Conservation (phyloP, 2,329 filamentous ascomycete species). For the Teratosphaeria nubilosa region DNA sequence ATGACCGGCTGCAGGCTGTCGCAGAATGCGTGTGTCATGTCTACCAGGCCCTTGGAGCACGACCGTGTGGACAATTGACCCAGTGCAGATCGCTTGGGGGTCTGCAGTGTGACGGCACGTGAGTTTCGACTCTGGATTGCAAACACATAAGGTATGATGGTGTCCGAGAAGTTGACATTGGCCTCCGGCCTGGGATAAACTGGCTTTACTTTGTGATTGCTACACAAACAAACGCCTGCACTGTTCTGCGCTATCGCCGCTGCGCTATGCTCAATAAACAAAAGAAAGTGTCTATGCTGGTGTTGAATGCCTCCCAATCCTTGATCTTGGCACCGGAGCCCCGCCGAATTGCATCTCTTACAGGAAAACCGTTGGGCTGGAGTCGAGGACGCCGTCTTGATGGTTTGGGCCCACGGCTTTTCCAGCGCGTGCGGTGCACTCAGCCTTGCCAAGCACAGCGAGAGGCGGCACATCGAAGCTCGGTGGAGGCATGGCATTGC, state of each 20-base stretch:
- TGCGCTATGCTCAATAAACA: neutral
- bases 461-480: no score
- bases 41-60: neutral
- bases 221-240: neutral
- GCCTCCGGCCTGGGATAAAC: neutral
- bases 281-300: neutral
- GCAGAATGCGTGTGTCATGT: neutral
- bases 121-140: neutral
- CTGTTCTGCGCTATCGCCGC: neutral
- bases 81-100: no score
- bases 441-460: no score
- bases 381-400: neutral
- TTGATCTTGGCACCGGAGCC: neutral
- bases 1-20: neutral
- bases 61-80: neutral
- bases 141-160: neutral
- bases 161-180: neutral
- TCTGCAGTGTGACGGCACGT: neutral
- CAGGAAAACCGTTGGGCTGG: neutral
- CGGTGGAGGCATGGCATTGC: no score
- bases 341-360: neutral
- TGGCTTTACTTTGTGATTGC: neutral
- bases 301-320: neutral
- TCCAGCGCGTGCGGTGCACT: neutral
- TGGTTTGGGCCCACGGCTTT: neutral